Conservation (phyloP, 2,329 filamentous ascomycete species). For the Sporothrix mexicana region DNA sequence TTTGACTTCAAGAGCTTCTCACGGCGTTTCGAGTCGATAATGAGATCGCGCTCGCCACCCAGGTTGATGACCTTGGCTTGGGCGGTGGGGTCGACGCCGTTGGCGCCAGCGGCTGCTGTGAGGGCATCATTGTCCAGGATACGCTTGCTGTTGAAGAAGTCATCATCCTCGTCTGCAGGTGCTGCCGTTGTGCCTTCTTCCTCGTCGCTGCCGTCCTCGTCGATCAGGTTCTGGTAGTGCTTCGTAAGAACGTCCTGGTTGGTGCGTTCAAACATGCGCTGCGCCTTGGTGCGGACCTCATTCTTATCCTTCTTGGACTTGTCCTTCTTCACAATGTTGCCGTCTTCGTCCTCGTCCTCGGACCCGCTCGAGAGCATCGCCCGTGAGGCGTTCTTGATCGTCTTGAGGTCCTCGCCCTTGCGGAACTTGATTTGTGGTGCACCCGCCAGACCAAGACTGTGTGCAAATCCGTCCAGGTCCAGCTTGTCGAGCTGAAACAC, state of each 20-base stretch:
- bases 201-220: constrained; percentile 67
- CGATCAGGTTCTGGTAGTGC: constrained; percentile 87
- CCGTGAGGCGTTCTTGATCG: constrained; percentile 83
- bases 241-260: constrained; percentile 96
- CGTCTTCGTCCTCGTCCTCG: constrained; percentile 57
- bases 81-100: constrained; percentile 47
- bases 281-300: constrained; percentile 88
- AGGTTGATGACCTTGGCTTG: constrained; percentile 66
- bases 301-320: constrained; percentile 58
- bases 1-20: constrained; percentile 96
- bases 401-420: constrained; percentile 86
- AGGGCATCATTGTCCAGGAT: constrained; percentile 75
- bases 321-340: constrained; percentile 46
- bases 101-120: constrained; percentile 55
- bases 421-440: constrained; percentile 92
- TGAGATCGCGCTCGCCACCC: constrained; percentile 68
- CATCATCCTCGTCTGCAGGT: constrained; percentile 49
- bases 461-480: constrained; percentile 83
- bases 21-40: constrained; percentile 92
- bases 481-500: constrained; percentile 85
- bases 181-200: neutral
- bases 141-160: constrained; percentile 89
- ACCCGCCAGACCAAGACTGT: constrained; percentile 85
- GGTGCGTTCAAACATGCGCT: constrained; percentile 95
- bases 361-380: constrained; percentile 68